phyloP scores from a whole-genome alignment of 805 yeast genomes.

The Zygosaccharomyces kombuchaensis region DNA sequence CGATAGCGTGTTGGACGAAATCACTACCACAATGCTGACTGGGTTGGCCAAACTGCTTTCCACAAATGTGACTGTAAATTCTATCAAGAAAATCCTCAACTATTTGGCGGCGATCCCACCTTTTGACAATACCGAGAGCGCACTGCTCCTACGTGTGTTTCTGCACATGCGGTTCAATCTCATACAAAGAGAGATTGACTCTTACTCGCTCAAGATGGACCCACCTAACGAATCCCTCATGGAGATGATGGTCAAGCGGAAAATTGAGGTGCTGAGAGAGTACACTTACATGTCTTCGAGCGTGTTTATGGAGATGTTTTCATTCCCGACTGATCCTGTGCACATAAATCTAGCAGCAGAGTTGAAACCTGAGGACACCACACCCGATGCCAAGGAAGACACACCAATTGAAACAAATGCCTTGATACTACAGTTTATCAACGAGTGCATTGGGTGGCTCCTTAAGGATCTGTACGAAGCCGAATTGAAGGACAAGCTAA shows the following conservation, averaged over 20 bases:
- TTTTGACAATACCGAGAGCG: slow-evolving; percentile 35
- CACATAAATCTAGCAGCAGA: slow-evolving; percentile 6
- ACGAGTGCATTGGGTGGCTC: slow-evolving; percentile 32
- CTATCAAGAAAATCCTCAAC: slow-evolving; percentile 71
- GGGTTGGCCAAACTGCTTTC: slow-evolving; percentile 65
- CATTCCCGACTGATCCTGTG: slow-evolving; percentile 27
- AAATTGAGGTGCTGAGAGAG: slow-evolving; percentile 81
- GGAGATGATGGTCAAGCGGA: slow-evolving; percentile 52
- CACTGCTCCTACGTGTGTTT: slow-evolving; percentile 48
- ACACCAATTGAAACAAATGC: slow-evolving; percentile 20
- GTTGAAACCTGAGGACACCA: slow-evolving; percentile 1
- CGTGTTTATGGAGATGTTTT: slow-evolving; percentile 27
- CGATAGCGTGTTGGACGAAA: slow-evolving; percentile 26
- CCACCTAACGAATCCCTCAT: slow-evolving; percentile 20
- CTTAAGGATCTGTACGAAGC: slow-evolving; percentile 25
- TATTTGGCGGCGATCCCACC: slow-evolving; percentile 67
- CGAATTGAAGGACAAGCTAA: slow-evolving; percentile 38
- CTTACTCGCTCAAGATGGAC: slow-evolving; percentile 27
- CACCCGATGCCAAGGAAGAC: neutral
- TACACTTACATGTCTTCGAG: slow-evolving; percentile 35
- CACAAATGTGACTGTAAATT: slow-evolving; percentile 75
- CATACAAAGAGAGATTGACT: slow-evolving; percentile 55
- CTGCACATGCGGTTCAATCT: slow-evolving; percentile 66
- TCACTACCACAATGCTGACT: slow-evolving; percentile 54
- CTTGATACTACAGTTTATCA: slow-evolving; percentile 35